Base-by-base conservation (phyloP, 768 basidiomycete genomes). In the Cytidiella melzeri region DNA sequence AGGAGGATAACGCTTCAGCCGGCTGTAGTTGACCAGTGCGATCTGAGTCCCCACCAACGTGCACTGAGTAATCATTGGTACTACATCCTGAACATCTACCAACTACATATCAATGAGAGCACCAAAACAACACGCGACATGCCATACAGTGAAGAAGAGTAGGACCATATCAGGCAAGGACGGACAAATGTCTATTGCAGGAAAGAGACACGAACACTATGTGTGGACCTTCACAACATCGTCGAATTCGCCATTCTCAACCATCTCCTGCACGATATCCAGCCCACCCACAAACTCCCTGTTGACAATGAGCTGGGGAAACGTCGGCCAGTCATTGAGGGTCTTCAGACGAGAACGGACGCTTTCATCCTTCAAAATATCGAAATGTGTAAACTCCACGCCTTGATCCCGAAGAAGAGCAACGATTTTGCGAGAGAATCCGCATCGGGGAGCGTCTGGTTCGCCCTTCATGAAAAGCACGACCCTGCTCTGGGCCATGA, bases 241-340 rank as follows among this genome's bases (percentile, higher is more conserved):
- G 46, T 72, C 64, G 50, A 94, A 77, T 67, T 96, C 93, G 19
- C 85, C 91, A 51, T 62, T 83, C 26, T 84, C 79, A 12, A 77
- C 79, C 87, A 94, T 87, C 69, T 97, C 95, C 64, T 81, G 79
- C 20, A 94, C 79, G 45, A 98, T 84, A 63, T 99, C 95, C 45
- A 98, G 68, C 3, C 95, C 95, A n/a, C 95, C 95, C 13, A 96
- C 83, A 15, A 99, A 75, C 64, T 97, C 92, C 19, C 96, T 94
- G 2, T 89, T 81, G 44, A 92, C 73, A 55, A 93, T 86, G 19
- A 95, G 65, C 73, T 74, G 67, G 2, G 77, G 77, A 66, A 73
- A 79, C 7, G 77, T 83, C 25, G 81, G 81, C 81, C 80, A 82
- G 55, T 80, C 71, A 57, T 82, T 81, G 50, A 80, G 59, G 58